Percentiles rank a stretch among this genome's conserved stretches.
Evolutionary conservation across 805 yeast species (phyloP).

Genomic region (Wickerhamomyces queroliae): DNA sequence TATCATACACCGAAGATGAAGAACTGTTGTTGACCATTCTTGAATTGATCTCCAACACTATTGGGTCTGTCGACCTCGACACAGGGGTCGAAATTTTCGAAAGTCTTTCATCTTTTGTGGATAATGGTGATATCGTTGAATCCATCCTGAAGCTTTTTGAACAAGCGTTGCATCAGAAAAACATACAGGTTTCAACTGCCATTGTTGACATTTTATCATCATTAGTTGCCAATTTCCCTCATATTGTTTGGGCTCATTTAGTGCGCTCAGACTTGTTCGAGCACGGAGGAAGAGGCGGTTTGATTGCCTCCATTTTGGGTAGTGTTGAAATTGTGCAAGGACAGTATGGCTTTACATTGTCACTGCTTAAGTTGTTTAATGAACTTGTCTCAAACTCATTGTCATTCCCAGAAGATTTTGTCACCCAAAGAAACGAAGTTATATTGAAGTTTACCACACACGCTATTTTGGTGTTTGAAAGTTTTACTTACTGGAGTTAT

Average conservation of each 20-base stretch:
- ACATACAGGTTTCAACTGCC: conserved; percentile 37
- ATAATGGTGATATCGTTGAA: conserved; percentile 55
- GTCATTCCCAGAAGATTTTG: conserved; percentile 29
- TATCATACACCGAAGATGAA: conserved; percentile 27
- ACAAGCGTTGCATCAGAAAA: conserved; percentile 53
- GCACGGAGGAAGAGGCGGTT: conserved; percentile 57
- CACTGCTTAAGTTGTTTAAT: conserved; percentile 50
- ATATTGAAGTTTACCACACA: conserved; percentile 49
- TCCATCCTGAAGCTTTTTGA: conserved; percentile 64
- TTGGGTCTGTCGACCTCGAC: conserved; percentile 32
- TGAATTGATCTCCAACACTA: conserved; percentile 42
- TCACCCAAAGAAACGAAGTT: conserved; percentile 42
- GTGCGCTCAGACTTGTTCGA: conserved; percentile 62
- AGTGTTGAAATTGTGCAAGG: conserved; percentile 69
- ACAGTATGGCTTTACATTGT: conserved; percentile 55
- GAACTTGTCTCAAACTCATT: conserved; percentile 48
- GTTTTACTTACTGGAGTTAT: conserved; percentile 68
- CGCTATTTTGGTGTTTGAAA: conserved; percentile 66
- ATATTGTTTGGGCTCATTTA: conserved; percentile 76
- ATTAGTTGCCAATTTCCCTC: conserved; percentile 44
- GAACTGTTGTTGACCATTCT: conserved; percentile 43
- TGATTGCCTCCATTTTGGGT: conserved; percentile 56
- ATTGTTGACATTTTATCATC: conserved; percentile 45
- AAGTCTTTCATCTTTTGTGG: conserved; percentile 35
- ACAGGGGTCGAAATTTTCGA: conserved; percentile 34